Conservation (phyloP, 2,329 filamentous ascomycete genomes). For the Neurospora sp. region DNA sequence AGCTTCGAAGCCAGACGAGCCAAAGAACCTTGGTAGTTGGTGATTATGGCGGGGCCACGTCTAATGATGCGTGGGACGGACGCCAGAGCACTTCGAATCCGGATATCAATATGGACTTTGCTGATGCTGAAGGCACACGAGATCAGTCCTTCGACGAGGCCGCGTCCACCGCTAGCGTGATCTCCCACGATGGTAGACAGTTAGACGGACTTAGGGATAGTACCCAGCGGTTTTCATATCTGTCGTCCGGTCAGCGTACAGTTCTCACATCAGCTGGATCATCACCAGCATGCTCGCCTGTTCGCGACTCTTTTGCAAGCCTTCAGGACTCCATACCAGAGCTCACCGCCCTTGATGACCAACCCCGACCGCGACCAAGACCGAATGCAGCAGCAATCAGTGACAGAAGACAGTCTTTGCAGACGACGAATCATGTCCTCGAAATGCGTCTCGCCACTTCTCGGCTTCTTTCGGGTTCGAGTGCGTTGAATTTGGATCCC, state of each 20-base stretch:
- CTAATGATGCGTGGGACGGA: constrained; percentile 25
- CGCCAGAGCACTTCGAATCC: constrained; percentile 14
- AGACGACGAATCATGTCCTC: constrained; percentile 32
- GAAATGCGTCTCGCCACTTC: constrained; percentile 25
- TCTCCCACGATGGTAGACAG: constrained; percentile 48
- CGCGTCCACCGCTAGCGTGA: constrained; percentile 45
- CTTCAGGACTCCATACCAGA: constrained; percentile 23
- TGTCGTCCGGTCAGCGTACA: constrained; percentile 52
- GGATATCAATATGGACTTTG: constrained; percentile 20
- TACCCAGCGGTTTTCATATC: constrained; percentile 45
- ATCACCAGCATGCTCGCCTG: constrained; percentile 47
- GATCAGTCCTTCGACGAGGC: constrained; percentile 39
- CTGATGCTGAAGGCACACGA: constrained; percentile 21
- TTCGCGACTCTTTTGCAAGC: constrained; percentile 38
- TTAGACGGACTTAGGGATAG: constrained; percentile 48
- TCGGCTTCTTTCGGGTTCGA: neutral
- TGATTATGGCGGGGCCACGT: constrained; percentile 23
- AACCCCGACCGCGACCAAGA: constrained; percentile 28
- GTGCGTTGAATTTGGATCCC: neutral
- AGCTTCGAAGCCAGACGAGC: constrained; percentile 30
- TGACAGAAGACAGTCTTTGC: constrained; percentile 42
- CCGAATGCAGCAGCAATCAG: constrained; percentile 43
- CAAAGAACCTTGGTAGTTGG: constrained; percentile 38
- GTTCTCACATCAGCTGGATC: constrained; percentile 48
- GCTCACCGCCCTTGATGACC: constrained; percentile 15